Conservation (phyloP, 768 basidiomycete genomes). For the Mrakia frigida region DNA sequence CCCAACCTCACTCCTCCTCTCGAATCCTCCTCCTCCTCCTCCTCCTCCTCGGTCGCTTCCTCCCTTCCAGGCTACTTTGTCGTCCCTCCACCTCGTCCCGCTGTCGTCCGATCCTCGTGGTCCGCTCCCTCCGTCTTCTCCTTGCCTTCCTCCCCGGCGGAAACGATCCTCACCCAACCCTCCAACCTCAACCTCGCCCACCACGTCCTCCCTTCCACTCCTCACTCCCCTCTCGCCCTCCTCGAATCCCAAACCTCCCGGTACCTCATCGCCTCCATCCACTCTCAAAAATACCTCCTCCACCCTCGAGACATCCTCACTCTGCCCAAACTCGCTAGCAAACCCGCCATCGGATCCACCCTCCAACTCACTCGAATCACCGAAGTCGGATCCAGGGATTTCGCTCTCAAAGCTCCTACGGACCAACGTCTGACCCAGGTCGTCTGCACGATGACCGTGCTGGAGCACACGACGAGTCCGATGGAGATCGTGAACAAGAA, state of each 20-base stretch:
- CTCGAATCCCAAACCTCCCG: conserved; percentile 74
- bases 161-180: background rate
- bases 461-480: conserved; percentile 92
- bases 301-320: conserved; percentile 88
- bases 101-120: background rate
- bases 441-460: conserved; percentile 75
- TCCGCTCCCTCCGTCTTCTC: background rate
- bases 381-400: conserved; percentile 93
- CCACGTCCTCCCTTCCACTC: background rate
- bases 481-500: conserved; percentile 93
- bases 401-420: conserved; percentile 60
- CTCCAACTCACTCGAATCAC: conserved; percentile 78
- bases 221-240: conserved; percentile 10
- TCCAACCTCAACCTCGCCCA: conserved; percentile 1
- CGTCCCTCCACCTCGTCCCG: background rate
- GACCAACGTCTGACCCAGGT: conserved; percentile 30
- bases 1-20: background rate
- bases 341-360: conserved; percentile 67
- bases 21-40: background rate
- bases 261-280: conserved; percentile 84
- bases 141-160: background rate
- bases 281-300: conserved; percentile 80
- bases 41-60: too few species aligned
- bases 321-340: conserved; percentile 79
- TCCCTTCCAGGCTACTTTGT: background rate